Evolutionary conservation across 176 grass and related monocot genomes (phyloP).

Genomic region (Carex pumila): DNA sequence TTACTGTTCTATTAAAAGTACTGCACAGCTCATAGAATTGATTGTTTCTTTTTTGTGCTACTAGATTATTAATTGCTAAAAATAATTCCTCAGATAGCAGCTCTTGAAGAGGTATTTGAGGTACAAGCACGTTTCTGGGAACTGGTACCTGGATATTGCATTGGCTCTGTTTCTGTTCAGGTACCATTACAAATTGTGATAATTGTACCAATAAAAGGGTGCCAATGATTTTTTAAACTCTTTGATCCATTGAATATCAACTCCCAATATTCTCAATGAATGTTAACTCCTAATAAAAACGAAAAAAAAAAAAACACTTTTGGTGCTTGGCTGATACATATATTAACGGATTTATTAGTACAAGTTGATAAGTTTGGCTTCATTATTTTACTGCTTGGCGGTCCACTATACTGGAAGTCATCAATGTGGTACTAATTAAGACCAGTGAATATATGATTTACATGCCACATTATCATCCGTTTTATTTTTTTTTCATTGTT

Average conservation of each 20-base stretch:
- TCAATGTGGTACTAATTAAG: neutral
- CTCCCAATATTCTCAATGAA: neutral
- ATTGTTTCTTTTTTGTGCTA: neutral
- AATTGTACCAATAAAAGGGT: neutral
- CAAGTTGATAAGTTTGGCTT: neutral
- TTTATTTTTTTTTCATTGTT: neutral
- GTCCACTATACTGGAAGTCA: neutral
- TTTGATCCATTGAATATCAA: neutral
- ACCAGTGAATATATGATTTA: neutral
- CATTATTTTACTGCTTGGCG: neutral
- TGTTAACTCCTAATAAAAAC: neutral
- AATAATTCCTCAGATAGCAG: slow-evolving; percentile 42
- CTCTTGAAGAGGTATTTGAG: slow-evolving; percentile 67
- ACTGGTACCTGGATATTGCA: slow-evolving; percentile 63
- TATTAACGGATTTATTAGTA: neutral
- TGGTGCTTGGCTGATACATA: neutral
- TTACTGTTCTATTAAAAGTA: neutral
- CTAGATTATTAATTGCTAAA: neutral
- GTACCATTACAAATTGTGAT: slow-evolving; percentile 27
- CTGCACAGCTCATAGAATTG: neutral
- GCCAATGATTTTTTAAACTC: neutral
- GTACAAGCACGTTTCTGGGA: slow-evolving; percentile 85
- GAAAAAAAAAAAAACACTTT: neutral
- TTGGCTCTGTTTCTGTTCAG: slow-evolving; percentile 63
- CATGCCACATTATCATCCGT: neutral